Evolutionary conservation across 768 basidiomycete genomes (phyloP), one percentile per base, ranked within the genome.

Genomic region (Tremella fuciformis): DNA sequence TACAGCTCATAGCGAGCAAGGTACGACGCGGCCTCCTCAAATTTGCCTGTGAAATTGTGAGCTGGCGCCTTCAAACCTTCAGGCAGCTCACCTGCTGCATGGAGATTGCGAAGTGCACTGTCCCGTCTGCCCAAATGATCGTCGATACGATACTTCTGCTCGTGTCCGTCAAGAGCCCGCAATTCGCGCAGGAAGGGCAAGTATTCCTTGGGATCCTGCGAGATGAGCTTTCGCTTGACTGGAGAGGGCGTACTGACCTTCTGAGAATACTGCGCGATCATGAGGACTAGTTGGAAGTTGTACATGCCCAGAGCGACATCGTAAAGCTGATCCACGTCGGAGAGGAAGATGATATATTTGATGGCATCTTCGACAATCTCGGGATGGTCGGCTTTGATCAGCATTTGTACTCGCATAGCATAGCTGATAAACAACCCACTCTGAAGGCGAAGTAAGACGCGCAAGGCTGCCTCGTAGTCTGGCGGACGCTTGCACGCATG

Each of bases 231-330:
- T 44, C 26, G 39, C 48, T 29, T 52, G n/a, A 1, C 19, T 11
- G n/a, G 13, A 4, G 38, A 1, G 24, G 8, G 53, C 53, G 15
- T 1, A 64, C 74, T 19, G 37, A 91, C 93, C 84, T 94, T 96
- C 75, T 98, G 93, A 48, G 94, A 88, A 70, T 96, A 88, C 73
- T 98, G 96, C 0, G 96, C 93, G 41, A 99, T 84, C 86, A 98
- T 87, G 21, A 98, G 80, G 7, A 97, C 94, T 16, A 99, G 80
- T 25, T 89, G 86, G 79, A 98, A 98, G 77, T 99, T 92, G 71
- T 99, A 99, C 92, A 98, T 98, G 18, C 96, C 96, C 29, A 99
- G 82, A 1, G 96, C 96, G 11, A 89, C 88, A 74, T 98, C 86
- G 78, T 94, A 98, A 3, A 99, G 82, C 46, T 82, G 81, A 67